Evolutionary conservation across 768 basidiomycete genomes (phyloP).

Genomic region (Termitomyces sp.): DNA sequence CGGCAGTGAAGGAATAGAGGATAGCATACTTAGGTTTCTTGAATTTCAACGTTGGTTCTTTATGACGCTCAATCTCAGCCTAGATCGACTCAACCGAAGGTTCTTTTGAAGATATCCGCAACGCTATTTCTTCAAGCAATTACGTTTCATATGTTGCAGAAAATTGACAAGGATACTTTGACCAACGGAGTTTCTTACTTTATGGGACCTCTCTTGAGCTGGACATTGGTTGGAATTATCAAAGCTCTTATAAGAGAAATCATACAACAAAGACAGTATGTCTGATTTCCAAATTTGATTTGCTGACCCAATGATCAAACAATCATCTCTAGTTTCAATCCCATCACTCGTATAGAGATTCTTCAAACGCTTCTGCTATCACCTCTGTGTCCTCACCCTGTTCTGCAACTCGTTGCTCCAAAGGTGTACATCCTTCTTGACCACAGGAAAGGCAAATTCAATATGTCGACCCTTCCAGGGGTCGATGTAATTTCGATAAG

Average conservation of each 20-base stretch:
- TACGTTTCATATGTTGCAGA: conserved; percentile 33
- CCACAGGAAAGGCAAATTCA: conserved; percentile 27
- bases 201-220: conserved; percentile 62
- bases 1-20: conserved; percentile 77
- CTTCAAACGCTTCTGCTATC: conserved; percentile 64
- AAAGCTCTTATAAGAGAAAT: conserved; percentile 58
- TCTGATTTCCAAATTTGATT: neutral
- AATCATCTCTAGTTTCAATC: conserved; percentile 10
- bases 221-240: conserved; percentile 76
- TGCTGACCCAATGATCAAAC: neutral
- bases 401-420: conserved; percentile 58
- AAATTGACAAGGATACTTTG: conserved; percentile 62
- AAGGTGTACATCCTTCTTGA: conserved; percentile 41
- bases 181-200: conserved; percentile 78
- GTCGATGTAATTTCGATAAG: conserved; percentile 30
- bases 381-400: conserved; percentile 55
- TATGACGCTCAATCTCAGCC: neutral
- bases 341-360: conserved; percentile 52
- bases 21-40: conserved; percentile 58
- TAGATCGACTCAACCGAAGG: conserved; percentile 68
- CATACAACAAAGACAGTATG: conserved; percentile 48
- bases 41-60: neutral
- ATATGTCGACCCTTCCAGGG: conserved; percentile 4
- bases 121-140: conserved; percentile 65
- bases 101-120: conserved; percentile 59